Base-by-base conservation (phyloP, 1,139 yeast species). In the Debaryomyces fabryi region DNA sequence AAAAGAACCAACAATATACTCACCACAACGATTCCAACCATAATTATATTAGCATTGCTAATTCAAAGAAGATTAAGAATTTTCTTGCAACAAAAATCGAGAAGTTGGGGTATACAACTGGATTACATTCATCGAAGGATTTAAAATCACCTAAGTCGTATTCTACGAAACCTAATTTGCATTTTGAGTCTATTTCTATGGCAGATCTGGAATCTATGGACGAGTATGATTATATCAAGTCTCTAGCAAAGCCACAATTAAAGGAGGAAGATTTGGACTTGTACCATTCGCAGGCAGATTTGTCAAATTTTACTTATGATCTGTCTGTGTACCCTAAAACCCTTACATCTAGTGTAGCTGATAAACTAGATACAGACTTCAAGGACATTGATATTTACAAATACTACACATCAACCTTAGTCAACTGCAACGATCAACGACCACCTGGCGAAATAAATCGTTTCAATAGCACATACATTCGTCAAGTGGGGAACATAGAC, bases 41-140 rank as follows among this genome's bases (percentile, higher is more conserved):
- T 30, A 57, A 58, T 27, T 56, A 57, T 32, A 48, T 54, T 37
- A 55, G 56, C 30, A 51, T 58, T n/a, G 48, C 64, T 9, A 62
- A 67, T 39, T 62, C 72, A 3, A 63, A 63, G 27, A 68, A 62
- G 41, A 59, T 70, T 16, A 65, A 59, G 44, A 62, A 57, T 13
- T 65, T 66, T 42, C 52, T 71, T 6, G 64, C 74, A 1, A 59
- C 67, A 32, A 71, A 70, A 36, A 71, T 71, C 47, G 74, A 65
- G 48, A 68, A 62, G 47, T 51, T 70, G 25, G 72, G 72, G 2
- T 68, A 69, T 45, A 42, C 55, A 3, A 53, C 43, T 13, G 33
- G 43, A 21, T 30, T 40, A 21, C 36, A 40, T 30, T 20, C 36
- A 3, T 8, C 29, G 16, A 40, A 40, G 21, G 36, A 29, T 18